Evolutionary conservation across 768 basidiomycete genomes (phyloP), one percentile per base, ranked within the genome.

Genomic region (Lactifluus pinguis): DNA sequence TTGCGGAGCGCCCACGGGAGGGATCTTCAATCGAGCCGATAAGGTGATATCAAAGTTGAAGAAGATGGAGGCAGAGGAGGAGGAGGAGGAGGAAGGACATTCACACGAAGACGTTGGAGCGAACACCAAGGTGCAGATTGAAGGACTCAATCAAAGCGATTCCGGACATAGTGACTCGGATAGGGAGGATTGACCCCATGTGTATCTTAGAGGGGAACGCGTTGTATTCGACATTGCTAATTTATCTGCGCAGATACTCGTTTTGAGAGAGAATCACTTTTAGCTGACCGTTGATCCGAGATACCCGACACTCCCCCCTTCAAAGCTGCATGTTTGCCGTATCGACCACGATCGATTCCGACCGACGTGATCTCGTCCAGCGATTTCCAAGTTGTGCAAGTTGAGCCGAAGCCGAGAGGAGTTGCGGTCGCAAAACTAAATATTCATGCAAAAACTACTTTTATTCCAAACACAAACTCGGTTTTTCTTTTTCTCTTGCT

Each of bases 21-120:
- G 95, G 2, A 95, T 98, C 66, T 99, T 98, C 79, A 98, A 98
- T 72, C 82, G 89, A 53, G 95, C 88, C 49, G 94, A 89, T 66
- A 97, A 97, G 75, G 82, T 98, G 56, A 81, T 99, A 47, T 87
- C 87, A 64, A 95, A 89, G 77, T 73, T 90, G 73, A 84, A 87
- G 70, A 87, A 87, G 73, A 85, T 81, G 72, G 79, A 81, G 69
- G 77, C 82, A 25, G 25, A 25, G n/a, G n/a, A n/a, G 70, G 87
- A 87, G 73, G 85, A 81, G 72, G 79, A 81, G 69, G 77, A 82
- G 71, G 79, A 80, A 55, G 80, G 79, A 66, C 77, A 78, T 63
- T 81, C 76, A 21, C 51, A 25, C 29, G 72, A 67, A 21, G 78
- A 73, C 41, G 78, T 72, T 51, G 79, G 73, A 21, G 74, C 74